Evolutionary conservation across 495 filamentous ascomycete species (phyloP).

Genomic region (Penicillium samsonianum): DNA sequence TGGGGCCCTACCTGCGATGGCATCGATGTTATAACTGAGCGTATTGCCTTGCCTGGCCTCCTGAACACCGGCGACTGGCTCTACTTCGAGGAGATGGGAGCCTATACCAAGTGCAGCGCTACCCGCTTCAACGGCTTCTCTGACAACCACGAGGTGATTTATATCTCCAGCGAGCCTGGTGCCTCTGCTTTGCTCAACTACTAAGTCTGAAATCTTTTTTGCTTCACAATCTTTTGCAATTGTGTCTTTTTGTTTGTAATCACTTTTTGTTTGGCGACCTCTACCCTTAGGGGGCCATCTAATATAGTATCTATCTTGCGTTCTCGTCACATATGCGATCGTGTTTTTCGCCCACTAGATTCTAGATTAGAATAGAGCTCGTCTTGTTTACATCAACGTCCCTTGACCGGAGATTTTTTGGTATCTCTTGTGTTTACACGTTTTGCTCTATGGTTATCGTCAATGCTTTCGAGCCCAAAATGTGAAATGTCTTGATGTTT

Average conservation of each 20-base stretch:
- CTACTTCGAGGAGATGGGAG: slow-evolving; percentile 98
- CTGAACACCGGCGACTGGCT: slow-evolving; percentile 95
- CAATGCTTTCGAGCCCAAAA: not conserved
- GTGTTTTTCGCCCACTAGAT: not conserved
- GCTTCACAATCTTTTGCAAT: slow-evolving; percentile 8
- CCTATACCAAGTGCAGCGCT: slow-evolving; percentile 95
- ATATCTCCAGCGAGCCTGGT: slow-evolving; percentile 89
- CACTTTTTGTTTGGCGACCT: slow-evolving; percentile 1
- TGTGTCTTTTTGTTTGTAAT: slow-evolving; percentile 9
- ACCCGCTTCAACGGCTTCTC: slow-evolving; percentile 99
- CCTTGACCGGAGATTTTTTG: not conserved
- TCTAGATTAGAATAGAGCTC: slow-evolving; percentile 4
- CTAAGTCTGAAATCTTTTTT: slow-evolving; percentile 20
- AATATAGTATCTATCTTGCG: slow-evolving; percentile 12
- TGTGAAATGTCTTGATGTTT: not conserved
- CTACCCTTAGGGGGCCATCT: not conserved
- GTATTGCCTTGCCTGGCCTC: slow-evolving; percentile 67
- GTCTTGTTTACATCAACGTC: not conserved
- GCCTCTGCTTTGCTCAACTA: slow-evolving; percentile 73
- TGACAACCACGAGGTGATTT: slow-evolving; percentile 88
- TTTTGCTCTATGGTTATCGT: not conserved
- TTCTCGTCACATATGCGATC: slow-evolving; percentile 10
- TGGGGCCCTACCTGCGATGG: slow-evolving; percentile 99
- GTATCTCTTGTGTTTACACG: not conserved
- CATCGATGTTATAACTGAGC: slow-evolving; percentile 86